Conservation (phyloP, 192 early-diverging fungal species). For the Coemansia sp. region DNA sequence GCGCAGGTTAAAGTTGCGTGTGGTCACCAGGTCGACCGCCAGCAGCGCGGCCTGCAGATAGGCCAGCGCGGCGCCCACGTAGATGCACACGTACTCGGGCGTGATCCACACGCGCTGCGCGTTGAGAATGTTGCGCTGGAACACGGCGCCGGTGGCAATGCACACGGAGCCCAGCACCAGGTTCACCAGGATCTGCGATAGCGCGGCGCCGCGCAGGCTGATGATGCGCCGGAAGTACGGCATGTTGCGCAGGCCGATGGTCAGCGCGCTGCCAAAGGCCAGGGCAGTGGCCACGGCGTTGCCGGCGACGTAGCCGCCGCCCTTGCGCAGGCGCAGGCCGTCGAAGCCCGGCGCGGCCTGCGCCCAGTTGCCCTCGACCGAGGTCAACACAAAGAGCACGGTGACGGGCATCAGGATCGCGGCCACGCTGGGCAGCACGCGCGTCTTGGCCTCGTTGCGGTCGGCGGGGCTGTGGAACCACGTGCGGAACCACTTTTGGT, state of each 20-base stretch:
- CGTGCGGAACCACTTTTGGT: constrained; percentile 32
- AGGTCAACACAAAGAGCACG: constrained; percentile 43
- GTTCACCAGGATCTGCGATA: constrained; percentile 33
- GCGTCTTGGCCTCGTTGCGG: constrained; percentile 21
- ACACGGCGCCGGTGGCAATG: constrained; percentile 29
- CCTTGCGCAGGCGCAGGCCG: constrained; percentile 27
- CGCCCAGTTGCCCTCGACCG: constrained; percentile 48
- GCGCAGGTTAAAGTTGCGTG: constrained; percentile 42
- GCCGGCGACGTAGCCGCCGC: constrained; percentile 42
- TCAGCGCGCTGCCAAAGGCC: constrained; percentile 42
- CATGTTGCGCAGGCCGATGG: constrained; percentile 27
- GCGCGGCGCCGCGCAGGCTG: constrained; percentile 19
- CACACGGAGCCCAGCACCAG: constrained; percentile 37
- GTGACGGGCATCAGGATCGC: constrained; percentile 37
- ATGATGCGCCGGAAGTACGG: constrained; percentile 20
- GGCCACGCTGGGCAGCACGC: constrained; percentile 42
- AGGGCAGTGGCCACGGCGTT: constrained; percentile 40
- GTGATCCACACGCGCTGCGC: constrained; percentile 32
- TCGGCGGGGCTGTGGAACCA: constrained; percentile 33
- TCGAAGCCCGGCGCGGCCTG: constrained; percentile 26
- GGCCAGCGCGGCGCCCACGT: constrained; percentile 35
- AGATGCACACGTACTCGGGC: constrained; percentile 48
- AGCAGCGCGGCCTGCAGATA: constrained; percentile 35
- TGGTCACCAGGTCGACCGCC: constrained; percentile 27
- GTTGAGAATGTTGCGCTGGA: constrained; percentile 44